Evolutionary conservation across 352 stramenopile genomes (phyloP).

Genomic region (Pythium inflatum): DNA sequence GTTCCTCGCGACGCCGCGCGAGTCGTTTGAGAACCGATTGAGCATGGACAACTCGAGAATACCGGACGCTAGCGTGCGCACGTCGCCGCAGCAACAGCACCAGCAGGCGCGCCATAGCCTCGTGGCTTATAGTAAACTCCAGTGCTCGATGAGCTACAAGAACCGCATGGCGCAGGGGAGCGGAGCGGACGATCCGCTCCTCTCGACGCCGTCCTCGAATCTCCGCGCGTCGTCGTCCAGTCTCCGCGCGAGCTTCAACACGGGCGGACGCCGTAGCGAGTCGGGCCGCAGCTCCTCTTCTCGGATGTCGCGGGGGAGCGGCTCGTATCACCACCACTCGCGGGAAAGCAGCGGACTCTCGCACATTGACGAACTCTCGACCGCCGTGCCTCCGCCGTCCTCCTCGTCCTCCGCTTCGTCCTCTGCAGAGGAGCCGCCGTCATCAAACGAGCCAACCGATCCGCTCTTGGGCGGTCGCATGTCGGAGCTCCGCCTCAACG

Average conservation of each 20-base stretch:
- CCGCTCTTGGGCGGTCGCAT: background rate
- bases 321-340: background rate
- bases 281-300: conserved; percentile 15
- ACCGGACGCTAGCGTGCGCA: background rate
- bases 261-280: conserved; percentile 24
- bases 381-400: background rate
- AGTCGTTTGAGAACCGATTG: conserved; percentile 6
- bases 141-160: conserved; percentile 88
- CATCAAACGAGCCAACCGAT: background rate
- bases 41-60: background rate
- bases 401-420: conserved; percentile 1
- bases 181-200: conserved; percentile 10
- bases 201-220: background rate
- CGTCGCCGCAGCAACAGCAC: no score
- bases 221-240: background rate
- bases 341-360: conserved; percentile 9
- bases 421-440: background rate
- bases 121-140: conserved; percentile 75
- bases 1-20: conserved; percentile 21
- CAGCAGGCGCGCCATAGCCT: conserved; percentile 60
- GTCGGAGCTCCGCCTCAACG: conserved; percentile 51
- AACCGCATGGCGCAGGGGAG: conserved; percentile 48
- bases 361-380: conserved; percentile 27
- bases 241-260: conserved; percentile 23
- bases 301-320: conserved; percentile 8